Conservation (phyloP, 129 eudicot genomes). For the Erigeron canadensis region DNA sequence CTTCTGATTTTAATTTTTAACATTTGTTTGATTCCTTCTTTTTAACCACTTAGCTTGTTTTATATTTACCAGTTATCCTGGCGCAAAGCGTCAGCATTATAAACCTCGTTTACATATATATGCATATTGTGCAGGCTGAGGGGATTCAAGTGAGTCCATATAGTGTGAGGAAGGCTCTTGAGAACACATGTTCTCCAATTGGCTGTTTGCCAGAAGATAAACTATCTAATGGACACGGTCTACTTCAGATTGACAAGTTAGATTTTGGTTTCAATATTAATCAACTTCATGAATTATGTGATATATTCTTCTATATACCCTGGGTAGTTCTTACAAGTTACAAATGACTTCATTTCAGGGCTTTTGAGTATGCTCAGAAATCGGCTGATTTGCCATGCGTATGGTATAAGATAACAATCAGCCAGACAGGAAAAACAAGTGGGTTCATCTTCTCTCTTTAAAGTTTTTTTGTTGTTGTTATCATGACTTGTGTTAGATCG, state of each 20-base stretch:
- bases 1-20: no score
- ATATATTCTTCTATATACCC: conserved; percentile 1
- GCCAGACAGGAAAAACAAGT: conserved; percentile 74
- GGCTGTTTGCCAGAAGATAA: conserved; percentile 86
- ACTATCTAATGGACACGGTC: conserved; percentile 86
- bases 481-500: background rate
- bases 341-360: conserved; percentile 50
- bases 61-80: no score
- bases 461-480: background rate
- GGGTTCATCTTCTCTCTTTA: conserved; percentile 30
- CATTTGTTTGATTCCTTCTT: no score
- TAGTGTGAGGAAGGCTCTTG: conserved; percentile 84
- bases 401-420: conserved; percentile 70
- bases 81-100: no score
- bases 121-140: conserved; percentile 59
- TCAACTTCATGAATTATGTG: conserved; percentile 3
- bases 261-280: conserved; percentile 23
- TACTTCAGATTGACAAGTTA: conserved; percentile 97
- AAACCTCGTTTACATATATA: background rate
- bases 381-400: conserved; percentile 58
- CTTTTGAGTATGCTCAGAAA: conserved; percentile 78
- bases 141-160: conserved; percentile 88
- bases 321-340: conserved; percentile 10
- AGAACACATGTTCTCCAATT: conserved; percentile 80
- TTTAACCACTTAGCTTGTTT: no score